Percentiles rank a stretch among this genome's conserved stretches.
Conservation (phyloP, 495 filamentous ascomycete species). For the Hypoxylon fuscum region DNA sequence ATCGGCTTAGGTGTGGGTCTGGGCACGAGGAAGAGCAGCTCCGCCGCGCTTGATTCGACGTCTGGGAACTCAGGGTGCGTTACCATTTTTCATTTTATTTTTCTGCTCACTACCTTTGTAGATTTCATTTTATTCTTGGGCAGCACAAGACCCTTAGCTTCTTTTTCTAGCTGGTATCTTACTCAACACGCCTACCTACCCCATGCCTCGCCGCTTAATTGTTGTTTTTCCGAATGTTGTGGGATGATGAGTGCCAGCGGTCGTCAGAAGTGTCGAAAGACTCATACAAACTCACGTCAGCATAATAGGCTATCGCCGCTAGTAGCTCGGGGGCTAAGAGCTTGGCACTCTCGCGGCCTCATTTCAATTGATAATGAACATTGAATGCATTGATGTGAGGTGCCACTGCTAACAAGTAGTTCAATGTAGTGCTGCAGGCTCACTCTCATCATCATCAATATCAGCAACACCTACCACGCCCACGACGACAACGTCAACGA, state of each 20-base stretch:
- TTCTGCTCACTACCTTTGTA: not conserved
- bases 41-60: not conserved
- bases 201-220: too few species aligned
- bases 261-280: slow-evolving; percentile 1
- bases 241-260: not conserved
- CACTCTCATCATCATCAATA: slow-evolving; percentile 1
- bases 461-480: slow-evolving; percentile 13
- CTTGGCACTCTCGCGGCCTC: not conserved
- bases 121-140: too few species aligned
- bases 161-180: too few species aligned
- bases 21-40: slow-evolving; percentile 14
- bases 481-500: slow-evolving; percentile 7
- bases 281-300: slow-evolving; percentile 20
- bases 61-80: slow-evolving; percentile 19
- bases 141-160: too few species aligned
- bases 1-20: slow-evolving; percentile 46
- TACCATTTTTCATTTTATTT: not conserved
- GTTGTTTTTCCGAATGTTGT: too few species aligned
- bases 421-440: slow-evolving; percentile 1
- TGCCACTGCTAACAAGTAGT: not conserved
- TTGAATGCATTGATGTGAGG: too few species aligned
- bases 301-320: not conserved
- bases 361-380: too few species aligned
- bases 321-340: not conserved
- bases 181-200: too few species aligned